phyloP scores from a whole-genome alignment of 805 yeast species.

The Candida nemodendra region DNA sequence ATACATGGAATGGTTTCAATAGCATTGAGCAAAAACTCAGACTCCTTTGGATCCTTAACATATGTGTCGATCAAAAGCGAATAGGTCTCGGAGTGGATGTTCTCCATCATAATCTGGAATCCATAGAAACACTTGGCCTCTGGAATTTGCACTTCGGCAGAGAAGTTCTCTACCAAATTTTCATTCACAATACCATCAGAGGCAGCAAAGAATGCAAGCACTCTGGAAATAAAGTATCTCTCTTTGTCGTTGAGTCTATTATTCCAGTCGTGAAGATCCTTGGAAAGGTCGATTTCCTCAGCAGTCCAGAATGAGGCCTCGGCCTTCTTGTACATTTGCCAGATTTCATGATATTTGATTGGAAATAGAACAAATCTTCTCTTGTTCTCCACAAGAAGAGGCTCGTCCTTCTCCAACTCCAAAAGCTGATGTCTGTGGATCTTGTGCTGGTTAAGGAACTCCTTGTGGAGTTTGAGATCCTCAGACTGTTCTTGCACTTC shows the following conservation, averaged over 20 bases:
- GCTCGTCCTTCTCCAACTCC: slow-evolving; percentile 83
- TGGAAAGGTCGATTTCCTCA: slow-evolving; percentile 94
- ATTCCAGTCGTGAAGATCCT: slow-evolving; percentile 93
- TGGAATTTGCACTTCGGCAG: slow-evolving; percentile 95
- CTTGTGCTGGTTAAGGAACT: slow-evolving; percentile 59
- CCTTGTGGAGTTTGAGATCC: slow-evolving; percentile 43
- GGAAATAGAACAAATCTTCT: slow-evolving; percentile 93
- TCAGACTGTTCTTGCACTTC: slow-evolving; percentile 11
- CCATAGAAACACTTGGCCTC: slow-evolving; percentile 99
- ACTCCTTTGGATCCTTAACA: slow-evolving; percentile 93
- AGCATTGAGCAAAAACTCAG: slow-evolving; percentile 88
- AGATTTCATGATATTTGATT: slow-evolving; percentile 92
- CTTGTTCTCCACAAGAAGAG: slow-evolving; percentile 79
- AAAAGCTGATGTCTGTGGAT: slow-evolving; percentile 73
- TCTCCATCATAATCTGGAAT: slow-evolving; percentile 99
- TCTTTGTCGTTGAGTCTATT: slow-evolving; percentile 85
- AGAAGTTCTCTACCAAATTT: slow-evolving; percentile 94
- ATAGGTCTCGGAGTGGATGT: slow-evolving; percentile 97
- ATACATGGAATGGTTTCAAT: slow-evolving; percentile 95
- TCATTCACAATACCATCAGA: slow-evolving; percentile 98
- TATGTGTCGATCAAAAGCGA: slow-evolving; percentile 92
- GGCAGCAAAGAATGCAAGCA: slow-evolving; percentile 96
- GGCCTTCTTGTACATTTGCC: slow-evolving; percentile 98
- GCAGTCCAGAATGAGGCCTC: slow-evolving; percentile 99
- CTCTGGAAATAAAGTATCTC: slow-evolving; percentile 87